phyloP scores from a whole-genome alignment of 305 asterid genomes.

The Plantago lanceolata region DNA sequence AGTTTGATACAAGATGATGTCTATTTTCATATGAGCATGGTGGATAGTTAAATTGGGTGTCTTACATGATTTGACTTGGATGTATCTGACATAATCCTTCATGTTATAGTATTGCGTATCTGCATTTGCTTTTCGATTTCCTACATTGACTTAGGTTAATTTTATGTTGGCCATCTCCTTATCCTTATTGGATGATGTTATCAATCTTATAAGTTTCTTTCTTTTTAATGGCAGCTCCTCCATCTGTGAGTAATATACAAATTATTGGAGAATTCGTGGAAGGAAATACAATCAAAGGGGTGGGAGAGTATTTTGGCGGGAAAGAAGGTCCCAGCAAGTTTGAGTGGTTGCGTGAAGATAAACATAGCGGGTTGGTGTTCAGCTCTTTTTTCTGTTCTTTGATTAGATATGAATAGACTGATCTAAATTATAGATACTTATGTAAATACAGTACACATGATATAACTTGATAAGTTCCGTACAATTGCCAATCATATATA shows the following conservation, averaged over 20 bases:
- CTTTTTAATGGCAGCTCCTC: constrained; percentile 69
- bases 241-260: constrained; percentile 75
- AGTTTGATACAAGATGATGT: background rate
- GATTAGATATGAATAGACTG: constrained; percentile 24
- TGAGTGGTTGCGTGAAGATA: constrained; percentile 86
- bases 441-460: background rate
- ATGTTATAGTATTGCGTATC: background rate
- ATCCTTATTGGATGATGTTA: constrained; percentile 13
- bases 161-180: constrained; percentile 5
- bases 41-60: background rate
- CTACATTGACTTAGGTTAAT: constrained; percentile 1
- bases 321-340: constrained; percentile 98
- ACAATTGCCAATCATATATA: background rate
- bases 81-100: background rate
- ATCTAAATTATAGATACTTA: constrained; percentile 15
- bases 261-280: constrained; percentile 80
- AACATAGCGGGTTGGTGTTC: constrained; percentile 68
- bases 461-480: constrained; percentile 17
- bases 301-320: constrained; percentile 93
- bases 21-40: background rate
- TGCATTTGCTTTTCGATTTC: background rate
- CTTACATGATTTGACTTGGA: background rate
- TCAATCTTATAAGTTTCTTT: constrained; percentile 7
- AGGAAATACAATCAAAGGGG: constrained; percentile 69
- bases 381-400: constrained; percentile 21